Evolutionary conservation across 1,284 basidiomycete genomes (phyloP), one percentile per base, ranked within the genome.

Genomic region (Anthracocystis panici-leucophaei): DNA sequence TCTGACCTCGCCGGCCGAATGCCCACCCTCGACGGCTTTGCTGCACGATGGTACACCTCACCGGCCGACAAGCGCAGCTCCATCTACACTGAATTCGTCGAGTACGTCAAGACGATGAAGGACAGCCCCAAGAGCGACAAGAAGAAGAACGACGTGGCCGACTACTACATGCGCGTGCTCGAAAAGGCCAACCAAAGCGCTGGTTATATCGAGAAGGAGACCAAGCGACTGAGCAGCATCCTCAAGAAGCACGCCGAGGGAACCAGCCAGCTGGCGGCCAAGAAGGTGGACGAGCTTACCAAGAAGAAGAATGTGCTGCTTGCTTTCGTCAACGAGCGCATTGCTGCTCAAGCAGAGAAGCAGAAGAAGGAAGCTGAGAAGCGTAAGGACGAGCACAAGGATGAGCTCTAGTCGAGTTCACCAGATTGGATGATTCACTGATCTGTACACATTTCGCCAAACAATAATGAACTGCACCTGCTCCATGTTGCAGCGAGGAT

Each of bases 241-340:
- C 88, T 95, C 65, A 87, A 88, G 83, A 94, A 93, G 87, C 89
- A 90, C 63, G 90, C 79, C 2, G 61, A 76, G 20, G 82, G 82
- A 27, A 67, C 71, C 8, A 67, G 66, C 48, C 59, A 88, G 40
- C 87, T 97, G 44, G 88, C 92, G 5, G 88, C 89, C 0, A 86
- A 88, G 57, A 97, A 98, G 87, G 87, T 95, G 48, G 96, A 99
- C 85, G 94, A 98, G 88, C 91, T 98, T 81, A 93, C 94, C 87
- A 90, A 92, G 86, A 96, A 95, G 88, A 89, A 89, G 56, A 98
- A 98, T 87, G 90, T 97, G 77, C 90, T 97, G 59, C 86, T 88
- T 10, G 90, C 93, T 0, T 96, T 97, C 83, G 87, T 69, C 57
- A 81, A 80, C 65, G 71, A 75, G 62, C 52, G 69, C 14, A 78